These are phyloP conservation scores for Cyclostephanos tholiformis DNA, from an alignment of 108 stramenopile genomes.

Conservation along the genomic window DNA sequence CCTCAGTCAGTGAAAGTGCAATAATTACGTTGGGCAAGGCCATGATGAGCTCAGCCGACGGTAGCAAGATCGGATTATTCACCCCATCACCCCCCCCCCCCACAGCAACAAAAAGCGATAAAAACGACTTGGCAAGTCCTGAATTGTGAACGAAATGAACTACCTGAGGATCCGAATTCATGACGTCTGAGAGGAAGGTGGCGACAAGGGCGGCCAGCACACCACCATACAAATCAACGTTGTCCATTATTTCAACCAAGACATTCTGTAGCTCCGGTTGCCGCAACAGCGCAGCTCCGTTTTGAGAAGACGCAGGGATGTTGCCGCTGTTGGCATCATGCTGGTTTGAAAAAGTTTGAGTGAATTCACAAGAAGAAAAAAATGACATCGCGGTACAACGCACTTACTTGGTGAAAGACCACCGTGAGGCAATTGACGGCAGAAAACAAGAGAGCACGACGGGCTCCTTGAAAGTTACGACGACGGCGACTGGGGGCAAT, in stretches of 20 bases:
- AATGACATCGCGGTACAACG: background rate
- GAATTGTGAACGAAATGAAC: slow-evolving; percentile 80
- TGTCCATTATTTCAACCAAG: slow-evolving; percentile 65
- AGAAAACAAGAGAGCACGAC: slow-evolving; percentile 77
- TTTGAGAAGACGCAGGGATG: slow-evolving; percentile 37
- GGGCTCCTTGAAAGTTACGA: slow-evolving; percentile 52
- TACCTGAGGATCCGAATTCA: slow-evolving; percentile 88
- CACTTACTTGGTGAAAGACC: slow-evolving; percentile 67
- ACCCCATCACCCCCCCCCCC: slow-evolving; percentile 28
- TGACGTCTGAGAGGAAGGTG: slow-evolving; percentile 81
- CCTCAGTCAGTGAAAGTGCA: slow-evolving; percentile 88
- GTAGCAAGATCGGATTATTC: slow-evolving; percentile 56
- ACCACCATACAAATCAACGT: slow-evolving; percentile 74
- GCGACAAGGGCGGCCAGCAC: slow-evolving; percentile 70
- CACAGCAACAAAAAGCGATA: slow-evolving; percentile 57
- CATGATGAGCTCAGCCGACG: slow-evolving; percentile 89
- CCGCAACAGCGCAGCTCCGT: slow-evolving; percentile 61
- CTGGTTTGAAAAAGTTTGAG: background rate
- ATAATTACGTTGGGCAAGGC: slow-evolving; percentile 86
- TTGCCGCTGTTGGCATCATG: slow-evolving; percentile 44
- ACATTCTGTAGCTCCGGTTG: slow-evolving; percentile 65
- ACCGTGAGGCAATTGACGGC: slow-evolving; percentile 84
- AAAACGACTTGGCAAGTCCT: slow-evolving; percentile 77
- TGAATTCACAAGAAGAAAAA: background rate
- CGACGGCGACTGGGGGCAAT: background rate